Evolutionary conservation across 1,284 basidiomycete genomes (phyloP).

Genomic region (Phaffia rhodozyma): DNA sequence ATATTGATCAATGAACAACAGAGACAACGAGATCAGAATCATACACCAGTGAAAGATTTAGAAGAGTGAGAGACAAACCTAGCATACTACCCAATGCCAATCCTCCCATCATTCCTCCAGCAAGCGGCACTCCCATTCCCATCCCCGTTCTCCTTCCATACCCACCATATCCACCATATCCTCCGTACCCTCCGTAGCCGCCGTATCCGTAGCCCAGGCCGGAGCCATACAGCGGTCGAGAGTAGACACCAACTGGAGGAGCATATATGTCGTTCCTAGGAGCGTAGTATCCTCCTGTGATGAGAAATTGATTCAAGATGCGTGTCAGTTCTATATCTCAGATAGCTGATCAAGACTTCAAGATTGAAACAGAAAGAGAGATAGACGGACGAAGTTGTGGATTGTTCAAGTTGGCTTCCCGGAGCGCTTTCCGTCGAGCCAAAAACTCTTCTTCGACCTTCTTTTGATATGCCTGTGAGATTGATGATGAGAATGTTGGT

Average conservation of each 20-base stretch:
- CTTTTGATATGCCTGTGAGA: slow-evolving; percentile 9
- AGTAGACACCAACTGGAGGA: not conserved
- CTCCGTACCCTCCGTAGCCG: not conserved
- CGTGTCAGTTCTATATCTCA: not conserved
- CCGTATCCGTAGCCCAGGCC: slow-evolving; percentile 10
- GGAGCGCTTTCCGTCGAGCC: not conserved
- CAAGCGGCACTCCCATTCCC: not conserved
- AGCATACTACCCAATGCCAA: too few species aligned
- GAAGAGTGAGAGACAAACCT: not conserved
- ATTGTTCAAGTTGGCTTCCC: not conserved
- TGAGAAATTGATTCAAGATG: not conserved
- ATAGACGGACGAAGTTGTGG: not conserved
- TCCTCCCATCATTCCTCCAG: too few species aligned
- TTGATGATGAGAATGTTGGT: not conserved
- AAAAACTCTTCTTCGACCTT: not conserved
- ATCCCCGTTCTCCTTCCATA: slow-evolving; percentile 5
- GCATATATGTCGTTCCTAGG: not conserved
- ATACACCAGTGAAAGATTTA: not conserved
- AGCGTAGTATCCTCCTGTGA: slow-evolving; percentile 6
- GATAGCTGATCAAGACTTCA: not conserved
- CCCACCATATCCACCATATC: slow-evolving; percentile 4
- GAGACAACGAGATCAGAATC: not conserved
- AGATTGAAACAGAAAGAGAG: not conserved
- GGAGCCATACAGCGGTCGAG: not conserved
- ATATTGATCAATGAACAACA: not conserved